Evolutionary conservation across 805 yeast genomes (phyloP).

Genomic region (Candida multigemmis): DNA sequence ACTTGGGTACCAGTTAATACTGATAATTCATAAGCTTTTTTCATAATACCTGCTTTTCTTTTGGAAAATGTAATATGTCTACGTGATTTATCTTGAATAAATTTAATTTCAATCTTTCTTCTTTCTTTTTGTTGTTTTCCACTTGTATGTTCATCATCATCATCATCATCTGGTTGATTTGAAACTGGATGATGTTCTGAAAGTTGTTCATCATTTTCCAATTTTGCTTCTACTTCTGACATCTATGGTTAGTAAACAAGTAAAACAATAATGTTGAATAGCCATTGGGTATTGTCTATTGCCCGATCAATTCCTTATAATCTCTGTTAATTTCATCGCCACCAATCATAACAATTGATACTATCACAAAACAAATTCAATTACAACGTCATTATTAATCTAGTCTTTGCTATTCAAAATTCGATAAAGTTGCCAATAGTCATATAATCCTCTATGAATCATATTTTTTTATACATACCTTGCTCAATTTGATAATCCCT

Average conservation of each 20-base stretch:
- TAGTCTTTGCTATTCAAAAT: no score
- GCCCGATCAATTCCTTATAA: not conserved
- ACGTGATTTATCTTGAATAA: constrained; percentile 94
- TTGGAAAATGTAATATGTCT: constrained; percentile 97
- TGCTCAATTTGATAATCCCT: no score
- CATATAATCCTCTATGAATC: no score
- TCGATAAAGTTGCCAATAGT: no score
- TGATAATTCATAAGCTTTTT: constrained; percentile 96
- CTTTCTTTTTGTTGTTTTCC: constrained; percentile 48
- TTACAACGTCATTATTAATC: no score
- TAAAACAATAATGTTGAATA: no score
- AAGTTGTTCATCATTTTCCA: constrained; percentile 18
- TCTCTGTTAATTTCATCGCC: not conserved
- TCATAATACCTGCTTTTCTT: constrained; percentile 98
- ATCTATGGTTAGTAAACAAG: constrained; percentile 13
- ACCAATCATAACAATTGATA: no score
- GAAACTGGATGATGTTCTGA: constrained; percentile 15
- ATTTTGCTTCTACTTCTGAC: constrained; percentile 33
- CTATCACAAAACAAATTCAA: no score
- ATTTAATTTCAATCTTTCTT: constrained; percentile 92
- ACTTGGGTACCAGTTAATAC: constrained; percentile 98
- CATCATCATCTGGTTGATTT: constrained; percentile 35
- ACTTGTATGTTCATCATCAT: constrained; percentile 39
- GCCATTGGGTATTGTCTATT: no score
- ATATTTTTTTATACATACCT: no score